Conservation (phyloP, 306 rosid genomes). For the Trichosanthes cucumerina region DNA sequence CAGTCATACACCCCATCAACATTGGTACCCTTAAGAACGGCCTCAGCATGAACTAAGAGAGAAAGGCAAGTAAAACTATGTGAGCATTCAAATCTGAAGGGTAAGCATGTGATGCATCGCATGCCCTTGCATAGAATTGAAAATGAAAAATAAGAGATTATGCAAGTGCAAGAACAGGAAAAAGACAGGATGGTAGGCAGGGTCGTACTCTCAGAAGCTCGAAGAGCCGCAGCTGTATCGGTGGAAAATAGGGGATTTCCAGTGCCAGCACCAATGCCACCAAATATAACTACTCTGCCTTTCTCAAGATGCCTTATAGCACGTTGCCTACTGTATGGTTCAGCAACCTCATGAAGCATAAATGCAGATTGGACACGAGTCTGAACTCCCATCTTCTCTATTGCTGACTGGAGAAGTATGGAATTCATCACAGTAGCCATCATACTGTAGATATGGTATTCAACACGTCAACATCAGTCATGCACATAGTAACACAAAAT, state of each 20-base stretch:
- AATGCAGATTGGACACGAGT: constrained; percentile 40
- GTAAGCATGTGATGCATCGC: neutral
- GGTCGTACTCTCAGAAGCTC: constrained; percentile 34
- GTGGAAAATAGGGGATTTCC: constrained; percentile 39
- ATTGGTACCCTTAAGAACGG: constrained; percentile 42
- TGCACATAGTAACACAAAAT: neutral
- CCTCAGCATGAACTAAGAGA: constrained; percentile 40
- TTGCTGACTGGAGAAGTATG: constrained; percentile 36
- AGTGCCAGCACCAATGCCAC: constrained; percentile 38
- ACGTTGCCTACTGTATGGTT: constrained; percentile 40
- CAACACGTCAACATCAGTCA: neutral
- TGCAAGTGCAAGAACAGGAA: neutral
- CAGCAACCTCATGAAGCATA: constrained; percentile 37
- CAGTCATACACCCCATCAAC: constrained; percentile 44
- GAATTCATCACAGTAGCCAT: constrained; percentile 47
- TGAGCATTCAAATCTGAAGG: neutral
- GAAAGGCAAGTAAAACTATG: neutral
- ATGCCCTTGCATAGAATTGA: neutral
- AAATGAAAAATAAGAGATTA: neutral
- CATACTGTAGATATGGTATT: constrained; percentile 24
- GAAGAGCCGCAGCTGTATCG: constrained; percentile 37
- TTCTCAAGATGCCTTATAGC: constrained; percentile 45
- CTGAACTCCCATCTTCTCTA: constrained; percentile 39
- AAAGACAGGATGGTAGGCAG: neutral
- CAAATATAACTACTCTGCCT: constrained; percentile 45